Percentiles rank a stretch among this genome's conserved stretches.
Evolutionary conservation across 805 yeast species (phyloP).

Genomic region (Candida coleopterorum): DNA sequence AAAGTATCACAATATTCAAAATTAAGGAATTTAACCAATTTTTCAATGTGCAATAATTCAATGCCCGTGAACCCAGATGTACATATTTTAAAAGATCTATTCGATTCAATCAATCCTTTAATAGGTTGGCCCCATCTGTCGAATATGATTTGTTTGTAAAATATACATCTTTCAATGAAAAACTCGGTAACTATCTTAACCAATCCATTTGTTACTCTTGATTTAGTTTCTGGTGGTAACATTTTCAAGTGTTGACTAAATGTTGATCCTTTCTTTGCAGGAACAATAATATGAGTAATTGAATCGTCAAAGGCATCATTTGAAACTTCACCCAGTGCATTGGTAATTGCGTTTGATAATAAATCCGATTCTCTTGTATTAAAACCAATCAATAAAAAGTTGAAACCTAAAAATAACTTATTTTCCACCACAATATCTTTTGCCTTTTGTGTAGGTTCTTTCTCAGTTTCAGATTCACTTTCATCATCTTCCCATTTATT

Average conservation of each 20-base stretch:
- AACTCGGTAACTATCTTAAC: slow-evolving; percentile 62
- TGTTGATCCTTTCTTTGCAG: slow-evolving; percentile 26
- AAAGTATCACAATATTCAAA: slow-evolving; percentile 48
- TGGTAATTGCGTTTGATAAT: slow-evolving; percentile 38
- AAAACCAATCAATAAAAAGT: slow-evolving; percentile 43
- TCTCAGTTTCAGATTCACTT: slow-evolving; percentile 10
- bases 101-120: slow-evolving; percentile 23
- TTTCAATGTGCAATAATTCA: slow-evolving; percentile 65
- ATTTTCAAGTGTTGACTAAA: slow-evolving; percentile 21
- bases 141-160: slow-evolving; percentile 41
- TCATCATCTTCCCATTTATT: slow-evolving; percentile 21
- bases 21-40: slow-evolving; percentile 53
- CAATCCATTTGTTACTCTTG: slow-evolving; percentile 16
- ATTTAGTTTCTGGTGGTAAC: slow-evolving; percentile 20
- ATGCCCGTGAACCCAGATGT: slow-evolving; percentile 76
- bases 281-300: slow-evolving; percentile 30
- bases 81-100: slow-evolving; percentile 34
- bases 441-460: background rate
- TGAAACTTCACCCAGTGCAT: slow-evolving; percentile 39
- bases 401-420: slow-evolving; percentile 36
- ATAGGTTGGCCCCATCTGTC: slow-evolving; percentile 68
- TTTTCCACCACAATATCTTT: background rate
- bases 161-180: slow-evolving; percentile 71
- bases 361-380: slow-evolving; percentile 30
- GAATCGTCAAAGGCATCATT: slow-evolving; percentile 15